Conservation (phyloP, 116 monocot genomes). For the Trichopus zeylanicus region DNA sequence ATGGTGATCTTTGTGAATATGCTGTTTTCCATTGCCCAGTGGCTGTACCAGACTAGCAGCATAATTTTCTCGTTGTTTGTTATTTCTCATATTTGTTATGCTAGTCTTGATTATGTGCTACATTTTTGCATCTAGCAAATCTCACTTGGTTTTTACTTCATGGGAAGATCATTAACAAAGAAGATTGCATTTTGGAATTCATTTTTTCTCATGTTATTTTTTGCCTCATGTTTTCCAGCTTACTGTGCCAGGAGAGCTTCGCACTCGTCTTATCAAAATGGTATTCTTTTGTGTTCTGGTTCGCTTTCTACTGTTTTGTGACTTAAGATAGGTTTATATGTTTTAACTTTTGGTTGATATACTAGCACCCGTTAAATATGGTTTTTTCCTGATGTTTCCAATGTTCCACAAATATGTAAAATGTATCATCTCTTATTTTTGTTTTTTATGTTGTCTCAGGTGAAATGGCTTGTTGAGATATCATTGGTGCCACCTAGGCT, state of each 20-base stretch:
- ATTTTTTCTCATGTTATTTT: slow-evolving; percentile 1
- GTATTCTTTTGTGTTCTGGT: slow-evolving; percentile 18
- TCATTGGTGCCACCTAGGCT: slow-evolving; percentile 61
- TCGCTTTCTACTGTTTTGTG: neutral
- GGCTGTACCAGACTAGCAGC: too few relatives aligned
- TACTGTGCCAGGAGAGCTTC: slow-evolving; percentile 63
- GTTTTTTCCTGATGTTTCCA: neutral
- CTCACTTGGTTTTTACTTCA: too few relatives aligned
- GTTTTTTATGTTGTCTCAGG: slow-evolving; percentile 21
- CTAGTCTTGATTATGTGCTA: neutral
- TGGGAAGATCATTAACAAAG: too few relatives aligned
- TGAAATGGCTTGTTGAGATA: slow-evolving; percentile 79
- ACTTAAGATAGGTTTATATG: neutral
- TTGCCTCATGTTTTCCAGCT: slow-evolving; percentile 39
- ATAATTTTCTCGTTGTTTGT: neutral
- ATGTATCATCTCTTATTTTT: neutral
- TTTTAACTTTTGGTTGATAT: too few relatives aligned
- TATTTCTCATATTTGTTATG: neutral
- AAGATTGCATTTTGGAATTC: neutral
- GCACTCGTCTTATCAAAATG: slow-evolving; percentile 75
- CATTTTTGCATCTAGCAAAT: too few relatives aligned
- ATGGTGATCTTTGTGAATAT: too few relatives aligned
- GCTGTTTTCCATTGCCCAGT: too few relatives aligned
- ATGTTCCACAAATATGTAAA: neutral
- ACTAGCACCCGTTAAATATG: neutral